Base-by-base conservation (phyloP, 768 basidiomycete genomes). In the Suillus brevipes region DNA sequence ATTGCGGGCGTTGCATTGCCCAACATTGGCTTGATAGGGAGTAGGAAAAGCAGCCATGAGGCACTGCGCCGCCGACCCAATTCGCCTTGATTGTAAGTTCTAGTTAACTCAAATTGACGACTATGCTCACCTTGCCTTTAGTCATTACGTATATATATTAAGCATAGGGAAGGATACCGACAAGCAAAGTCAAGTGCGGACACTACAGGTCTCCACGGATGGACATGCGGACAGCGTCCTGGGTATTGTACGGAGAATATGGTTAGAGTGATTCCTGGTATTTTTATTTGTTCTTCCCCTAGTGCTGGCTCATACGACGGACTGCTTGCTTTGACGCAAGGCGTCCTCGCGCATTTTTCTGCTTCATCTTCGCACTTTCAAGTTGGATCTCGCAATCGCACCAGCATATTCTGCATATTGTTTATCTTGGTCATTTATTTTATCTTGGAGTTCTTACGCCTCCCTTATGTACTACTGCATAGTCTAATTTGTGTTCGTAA, bases 1-100 rank as follows among this genome's bases (percentile, higher is more conserved):
- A 74, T 88, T 6, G 80, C 82, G 50, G 81, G 81, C 3, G 83
- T 86, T 64, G 79, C 84, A 1, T 71, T 87, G 45, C 81, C 84
- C 4, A 77, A 72, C n/a, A 77, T 76, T 64, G 78, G 79, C 38
- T 71, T 79, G 20, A 58, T 76, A 70, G 75, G 78, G 74, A 78
- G 79, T 70, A 74, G 79, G 70, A 81, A 78, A 61, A 78, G 64
- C 50, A 81, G 78, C 64, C 75, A 75, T 37, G 84, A 85, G 69
- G 66, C 72, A 31, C 60, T 74, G 14, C 75, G 72, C 64, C 75
- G 72, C 49, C 72, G 63, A 57, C 9, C 45, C 20, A 49, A 34
- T 45, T 40, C 63, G 59, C 61, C 47, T 77, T 72, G 28, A 71
- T 61, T 67, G 73, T 67, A 59, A 66, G 73, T 28, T 25, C 16